These are phyloP conservation scores for Cucurbita ficifolia DNA, from an alignment of 306 rosid genomes.

Conservation along the genomic window DNA sequence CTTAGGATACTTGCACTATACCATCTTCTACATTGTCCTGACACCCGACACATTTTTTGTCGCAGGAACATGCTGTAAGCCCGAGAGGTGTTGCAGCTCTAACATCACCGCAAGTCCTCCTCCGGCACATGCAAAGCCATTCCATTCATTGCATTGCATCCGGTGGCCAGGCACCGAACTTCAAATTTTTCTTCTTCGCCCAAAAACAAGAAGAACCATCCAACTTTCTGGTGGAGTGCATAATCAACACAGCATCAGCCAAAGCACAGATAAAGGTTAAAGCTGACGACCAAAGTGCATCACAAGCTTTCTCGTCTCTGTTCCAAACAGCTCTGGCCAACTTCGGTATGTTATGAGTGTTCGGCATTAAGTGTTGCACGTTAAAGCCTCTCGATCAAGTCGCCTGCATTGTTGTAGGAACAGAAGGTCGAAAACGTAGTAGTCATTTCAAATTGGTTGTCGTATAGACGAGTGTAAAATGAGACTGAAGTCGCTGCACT, in stretches of 20 bases:
- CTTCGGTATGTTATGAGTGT: slow-evolving; percentile 44
- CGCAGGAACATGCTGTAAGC: slow-evolving; percentile 58
- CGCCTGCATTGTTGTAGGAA: neutral
- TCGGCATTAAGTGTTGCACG: neutral
- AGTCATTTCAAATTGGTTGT: neutral
- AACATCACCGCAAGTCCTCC: slow-evolving; percentile 51
- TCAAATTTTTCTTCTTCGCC: slow-evolving; percentile 94
- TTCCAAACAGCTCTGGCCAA: slow-evolving; percentile 84
- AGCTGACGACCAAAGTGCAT: slow-evolving; percentile 71
- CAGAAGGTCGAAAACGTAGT: neutral
- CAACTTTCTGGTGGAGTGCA: slow-evolving; percentile 71
- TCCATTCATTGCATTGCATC: slow-evolving; percentile 87
- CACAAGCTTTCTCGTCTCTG: slow-evolving; percentile 52
- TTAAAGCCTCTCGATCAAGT: neutral
- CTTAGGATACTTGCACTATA: neutral
- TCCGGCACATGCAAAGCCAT: slow-evolving; percentile 77
- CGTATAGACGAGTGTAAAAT: neutral
- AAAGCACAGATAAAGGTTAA: slow-evolving; percentile 78
- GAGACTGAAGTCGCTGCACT: neutral
- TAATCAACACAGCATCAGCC: slow-evolving; percentile 74
- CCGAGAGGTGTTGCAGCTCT: slow-evolving; percentile 59
- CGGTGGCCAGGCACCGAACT: slow-evolving; percentile 85
- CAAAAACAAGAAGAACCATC: slow-evolving; percentile 72
- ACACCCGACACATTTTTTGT: neutral
- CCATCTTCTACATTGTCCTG: neutral